Percentiles rank a stretch among this genome's conserved stretches.
phyloP scores from a whole-genome alignment of 2,329 filamentous ascomycete genomes.

The Alternaria tenuissima region DNA sequence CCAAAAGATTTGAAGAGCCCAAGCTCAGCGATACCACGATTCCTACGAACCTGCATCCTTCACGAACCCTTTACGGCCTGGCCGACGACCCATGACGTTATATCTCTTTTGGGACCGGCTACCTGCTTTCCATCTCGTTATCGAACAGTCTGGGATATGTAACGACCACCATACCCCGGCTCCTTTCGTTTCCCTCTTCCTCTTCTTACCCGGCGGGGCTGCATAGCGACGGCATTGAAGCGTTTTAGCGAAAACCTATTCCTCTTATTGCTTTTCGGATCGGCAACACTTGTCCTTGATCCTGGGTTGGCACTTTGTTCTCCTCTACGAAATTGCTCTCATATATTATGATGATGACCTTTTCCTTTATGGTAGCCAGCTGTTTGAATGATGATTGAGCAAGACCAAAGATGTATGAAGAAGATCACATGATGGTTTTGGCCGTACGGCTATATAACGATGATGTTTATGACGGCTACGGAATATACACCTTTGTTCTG shows the following conservation, averaged over 20 bases:
- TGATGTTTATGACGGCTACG: constrained; percentile 20
- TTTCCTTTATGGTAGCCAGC: not conserved
- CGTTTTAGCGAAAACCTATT: constrained; percentile 39
- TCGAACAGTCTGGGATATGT: not conserved
- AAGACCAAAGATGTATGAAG: constrained; percentile 26
- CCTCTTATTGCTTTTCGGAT: constrained; percentile 6
- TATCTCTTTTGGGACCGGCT: constrained; percentile 1
- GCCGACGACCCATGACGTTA: not conserved
- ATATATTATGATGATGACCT: constrained; percentile 1
- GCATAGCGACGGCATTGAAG: constrained; percentile 50
- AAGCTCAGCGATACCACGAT: constrained; percentile 48
- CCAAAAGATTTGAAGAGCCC: constrained; percentile 48
- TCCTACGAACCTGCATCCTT: constrained; percentile 22
- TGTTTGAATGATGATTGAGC: constrained; percentile 11
- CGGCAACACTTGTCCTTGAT: constrained; percentile 9
- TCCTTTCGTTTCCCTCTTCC: constrained; percentile 20
- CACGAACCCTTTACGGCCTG: not conserved
- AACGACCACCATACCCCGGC: not conserved
- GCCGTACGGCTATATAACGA: constrained; percentile 23
- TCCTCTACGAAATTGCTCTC: constrained; percentile 2
- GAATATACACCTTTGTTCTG: constrained; percentile 7
- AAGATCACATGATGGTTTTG: constrained; percentile 5
- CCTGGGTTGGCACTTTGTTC: constrained; percentile 2
- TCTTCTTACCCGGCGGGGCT: constrained; percentile 28
- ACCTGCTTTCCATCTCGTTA: not conserved